phyloP scores from a whole-genome alignment of 441 rosid genomes.

The Brassica hybrid region DNA sequence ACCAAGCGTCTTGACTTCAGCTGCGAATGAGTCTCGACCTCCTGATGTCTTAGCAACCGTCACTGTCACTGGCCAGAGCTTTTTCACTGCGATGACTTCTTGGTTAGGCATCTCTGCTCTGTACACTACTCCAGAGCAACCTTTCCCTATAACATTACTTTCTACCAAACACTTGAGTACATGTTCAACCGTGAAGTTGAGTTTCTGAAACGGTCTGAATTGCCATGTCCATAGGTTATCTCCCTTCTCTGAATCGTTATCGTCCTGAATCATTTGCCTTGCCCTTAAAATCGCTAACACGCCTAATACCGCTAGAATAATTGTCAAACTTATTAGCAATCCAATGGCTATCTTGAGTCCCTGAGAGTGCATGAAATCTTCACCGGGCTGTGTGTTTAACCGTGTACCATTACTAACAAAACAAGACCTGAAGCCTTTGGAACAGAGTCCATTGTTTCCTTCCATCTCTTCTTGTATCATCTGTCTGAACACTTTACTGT shows the following conservation, averaged over 20 bases:
- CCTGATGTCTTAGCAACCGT: slow-evolving; percentile 50
- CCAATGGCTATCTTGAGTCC: slow-evolving; percentile 68
- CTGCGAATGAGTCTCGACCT: slow-evolving; percentile 71
- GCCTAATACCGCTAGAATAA: slow-evolving; percentile 61
- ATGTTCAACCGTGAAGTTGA: slow-evolving; percentile 67
- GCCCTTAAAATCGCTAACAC: slow-evolving; percentile 62
- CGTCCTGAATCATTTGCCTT: slow-evolving; percentile 53
- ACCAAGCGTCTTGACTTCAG: slow-evolving; percentile 79
- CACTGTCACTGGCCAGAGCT: slow-evolving; percentile 61
- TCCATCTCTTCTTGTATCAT: slow-evolving; percentile 50
- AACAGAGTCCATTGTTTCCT: slow-evolving; percentile 65
- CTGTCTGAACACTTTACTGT: slow-evolving; percentile 66
- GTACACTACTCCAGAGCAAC: slow-evolving; percentile 73
- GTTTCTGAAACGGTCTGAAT: slow-evolving; percentile 76
- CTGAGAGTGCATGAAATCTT: slow-evolving; percentile 45
- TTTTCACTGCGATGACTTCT: slow-evolving; percentile 74
- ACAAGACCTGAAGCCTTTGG: slow-evolving; percentile 66
- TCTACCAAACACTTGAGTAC: slow-evolving; percentile 68
- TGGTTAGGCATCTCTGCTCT: slow-evolving; percentile 65
- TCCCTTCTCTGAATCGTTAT: slow-evolving; percentile 64
- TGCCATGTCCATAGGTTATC: slow-evolving; percentile 71
- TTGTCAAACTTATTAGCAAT: slow-evolving; percentile 58
- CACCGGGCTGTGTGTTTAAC: slow-evolving; percentile 28
- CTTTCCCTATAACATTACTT: slow-evolving; percentile 67
- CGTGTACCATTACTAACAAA: slow-evolving; percentile 52